Conservation (phyloP, 2,329 filamentous ascomycete genomes). For the Trichoderma arundinaceum region DNA sequence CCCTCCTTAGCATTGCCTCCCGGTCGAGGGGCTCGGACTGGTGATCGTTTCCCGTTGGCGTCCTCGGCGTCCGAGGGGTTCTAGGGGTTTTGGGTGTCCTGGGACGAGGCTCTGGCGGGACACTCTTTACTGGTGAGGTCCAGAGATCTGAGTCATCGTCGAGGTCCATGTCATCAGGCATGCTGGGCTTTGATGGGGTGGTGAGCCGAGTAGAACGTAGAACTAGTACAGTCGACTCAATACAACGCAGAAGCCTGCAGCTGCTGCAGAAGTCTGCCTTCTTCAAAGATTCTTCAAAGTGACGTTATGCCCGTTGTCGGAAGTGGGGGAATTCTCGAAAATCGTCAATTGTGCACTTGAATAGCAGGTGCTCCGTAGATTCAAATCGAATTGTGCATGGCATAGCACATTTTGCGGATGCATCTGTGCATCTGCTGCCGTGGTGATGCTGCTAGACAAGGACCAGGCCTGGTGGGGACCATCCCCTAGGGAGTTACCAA, state of each 20-base stretch:
- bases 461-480: background rate
- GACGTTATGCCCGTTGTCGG: slow-evolving; percentile 19
- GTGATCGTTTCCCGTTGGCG: slow-evolving; percentile 49
- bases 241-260: background rate
- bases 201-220: no score
- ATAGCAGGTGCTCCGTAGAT: background rate
- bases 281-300: slow-evolving; percentile 8
- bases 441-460: slow-evolving; percentile 21
- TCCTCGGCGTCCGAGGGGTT: slow-evolving; percentile 57
- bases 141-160: slow-evolving; percentile 59
- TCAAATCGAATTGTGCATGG: slow-evolving; percentile 8
- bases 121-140: slow-evolving; percentile 50
- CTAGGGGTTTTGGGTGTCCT: slow-evolving; percentile 52
- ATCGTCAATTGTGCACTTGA: slow-evolving; percentile 6
- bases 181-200: slow-evolving; percentile 35
- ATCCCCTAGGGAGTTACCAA: background rate
- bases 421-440: slow-evolving; percentile 12
- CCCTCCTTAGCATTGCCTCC: slow-evolving; percentile 75
- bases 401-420: background rate
- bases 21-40: slow-evolving; percentile 61
- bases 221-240: no score
- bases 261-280: background rate
- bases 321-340: slow-evolving; percentile 10
- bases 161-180: slow-evolving; percentile 54
- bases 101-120: slow-evolving; percentile 41